Conservation (phyloP, 139 green algal species). For the Deuterostichococcus epilithicus region DNA sequence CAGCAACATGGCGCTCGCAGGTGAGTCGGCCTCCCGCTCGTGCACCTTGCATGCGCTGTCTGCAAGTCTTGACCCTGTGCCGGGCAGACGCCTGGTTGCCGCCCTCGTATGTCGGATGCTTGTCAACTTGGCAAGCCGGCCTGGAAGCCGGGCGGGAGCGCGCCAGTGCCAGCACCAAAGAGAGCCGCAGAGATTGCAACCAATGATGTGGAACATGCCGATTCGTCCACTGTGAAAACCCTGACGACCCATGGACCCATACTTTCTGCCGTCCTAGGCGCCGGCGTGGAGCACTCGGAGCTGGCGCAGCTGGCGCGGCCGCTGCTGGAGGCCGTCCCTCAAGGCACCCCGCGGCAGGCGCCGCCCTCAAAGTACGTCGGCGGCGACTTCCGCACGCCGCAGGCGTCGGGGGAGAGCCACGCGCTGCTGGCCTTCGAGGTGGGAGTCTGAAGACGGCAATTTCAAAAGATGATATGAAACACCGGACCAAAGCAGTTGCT, state of each 20-base stretch:
- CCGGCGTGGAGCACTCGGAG: slow-evolving; percentile 76
- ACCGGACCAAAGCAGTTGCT: no score
- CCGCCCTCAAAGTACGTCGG: slow-evolving; percentile 52
- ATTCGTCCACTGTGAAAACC: slow-evolving; percentile 59
- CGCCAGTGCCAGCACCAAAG: no score
- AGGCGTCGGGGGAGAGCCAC: slow-evolving; percentile 38
- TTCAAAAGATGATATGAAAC: no score
- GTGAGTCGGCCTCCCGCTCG: no score
- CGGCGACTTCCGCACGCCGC: slow-evolving; percentile 46
- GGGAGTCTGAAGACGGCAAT: neutral
- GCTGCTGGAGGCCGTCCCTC: slow-evolving; percentile 47
- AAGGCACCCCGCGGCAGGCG: neutral
- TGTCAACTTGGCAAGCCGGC: no score
- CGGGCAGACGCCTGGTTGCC: no score
- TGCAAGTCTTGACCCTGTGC: no score
- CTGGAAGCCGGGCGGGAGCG: no score
- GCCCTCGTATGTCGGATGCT: no score
- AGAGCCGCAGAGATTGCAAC: no score
- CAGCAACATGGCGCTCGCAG: slow-evolving; percentile 80
- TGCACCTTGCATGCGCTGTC: no score
- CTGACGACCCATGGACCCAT: neutral
- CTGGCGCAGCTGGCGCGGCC: slow-evolving; percentile 63
- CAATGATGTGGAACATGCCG: no score
- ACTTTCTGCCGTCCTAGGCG: neutral
- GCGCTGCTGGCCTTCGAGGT: slow-evolving; percentile 70